Evolutionary conservation across 441 rosid species (phyloP).

Genomic region (Populus hybrid): DNA sequence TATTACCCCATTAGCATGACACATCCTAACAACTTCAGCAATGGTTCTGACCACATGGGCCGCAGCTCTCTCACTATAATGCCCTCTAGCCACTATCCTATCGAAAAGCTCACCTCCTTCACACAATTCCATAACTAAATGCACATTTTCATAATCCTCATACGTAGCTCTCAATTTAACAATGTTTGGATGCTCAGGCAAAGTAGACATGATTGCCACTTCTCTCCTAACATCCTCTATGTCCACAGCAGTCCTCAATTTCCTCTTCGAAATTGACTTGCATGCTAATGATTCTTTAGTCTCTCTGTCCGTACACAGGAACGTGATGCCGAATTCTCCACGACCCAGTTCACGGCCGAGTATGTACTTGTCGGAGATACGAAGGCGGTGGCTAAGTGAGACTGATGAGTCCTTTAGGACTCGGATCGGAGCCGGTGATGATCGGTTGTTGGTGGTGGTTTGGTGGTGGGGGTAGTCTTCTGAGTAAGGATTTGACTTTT

Average conservation of each 20-base stretch:
- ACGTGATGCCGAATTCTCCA: slow-evolving; percentile 94
- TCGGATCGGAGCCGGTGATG: slow-evolving; percentile 60
- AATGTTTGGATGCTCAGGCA: slow-evolving; percentile 80
- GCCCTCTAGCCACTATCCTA: slow-evolving; percentile 95
- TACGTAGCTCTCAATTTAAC: slow-evolving; percentile 83
- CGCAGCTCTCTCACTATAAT: slow-evolving; percentile 87
- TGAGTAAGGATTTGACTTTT: slow-evolving; percentile 56
- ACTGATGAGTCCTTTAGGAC: slow-evolving; percentile 58
- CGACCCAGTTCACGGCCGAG: slow-evolving; percentile 89
- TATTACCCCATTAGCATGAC: slow-evolving; percentile 86
- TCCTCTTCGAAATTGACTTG: slow-evolving; percentile 85
- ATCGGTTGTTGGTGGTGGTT: slow-evolving; percentile 5
- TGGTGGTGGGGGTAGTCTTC: slow-evolving; percentile 22
- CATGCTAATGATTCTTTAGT: slow-evolving; percentile 73
- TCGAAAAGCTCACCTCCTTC: slow-evolving; percentile 99
- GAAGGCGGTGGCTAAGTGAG: slow-evolving; percentile 58
- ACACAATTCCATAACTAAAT: slow-evolving; percentile 90
- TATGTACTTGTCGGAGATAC: slow-evolving; percentile 75
- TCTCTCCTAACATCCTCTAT: slow-evolving; percentile 88
- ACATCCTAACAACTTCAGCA: slow-evolving; percentile 90
- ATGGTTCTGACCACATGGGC: slow-evolving; percentile 72
- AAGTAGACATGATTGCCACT: slow-evolving; percentile 79
- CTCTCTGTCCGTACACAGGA: slow-evolving; percentile 87
- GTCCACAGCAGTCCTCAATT: slow-evolving; percentile 82
- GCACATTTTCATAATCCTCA: slow-evolving; percentile 85